A percentile compares a stretch with the other conserved stretches of the same genome.
These are phyloP conservation scores for Toxicodendron radicans DNA, from an alignment of 345 rosid genomes.

Conservation along the genomic window DNA sequence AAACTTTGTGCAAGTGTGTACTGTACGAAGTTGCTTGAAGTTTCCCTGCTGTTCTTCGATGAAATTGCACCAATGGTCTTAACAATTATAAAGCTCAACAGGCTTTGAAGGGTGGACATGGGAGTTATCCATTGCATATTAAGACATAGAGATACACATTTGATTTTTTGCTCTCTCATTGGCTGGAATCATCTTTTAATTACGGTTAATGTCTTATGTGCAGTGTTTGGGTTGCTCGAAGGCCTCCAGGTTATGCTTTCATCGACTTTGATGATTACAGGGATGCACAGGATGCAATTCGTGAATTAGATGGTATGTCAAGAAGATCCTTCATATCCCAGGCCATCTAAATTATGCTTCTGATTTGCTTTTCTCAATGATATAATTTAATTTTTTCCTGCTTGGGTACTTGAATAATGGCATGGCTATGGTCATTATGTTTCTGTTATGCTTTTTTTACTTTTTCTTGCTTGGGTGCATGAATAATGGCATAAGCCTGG, in stretches of 20 bases:
- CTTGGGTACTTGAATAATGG: too few species aligned
- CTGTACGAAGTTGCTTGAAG: neutral
- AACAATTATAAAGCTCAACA: neutral
- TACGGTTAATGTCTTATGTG: conserved; percentile 6
- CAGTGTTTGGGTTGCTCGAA: conserved; percentile 97
- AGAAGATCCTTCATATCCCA: neutral
- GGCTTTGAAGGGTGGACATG: neutral
- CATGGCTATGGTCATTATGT: too few species aligned
- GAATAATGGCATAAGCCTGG: neutral
- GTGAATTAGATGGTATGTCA: conserved; percentile 68
- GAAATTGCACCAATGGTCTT: neutral
- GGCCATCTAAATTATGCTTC: neutral
- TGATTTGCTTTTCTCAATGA: neutral
- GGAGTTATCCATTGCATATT: neutral
- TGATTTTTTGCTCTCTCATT: neutral
- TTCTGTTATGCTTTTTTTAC: too few species aligned
- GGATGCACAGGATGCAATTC: conserved; percentile 83
- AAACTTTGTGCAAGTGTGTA: neutral
- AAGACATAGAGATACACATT: neutral
- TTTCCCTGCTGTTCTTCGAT: neutral
- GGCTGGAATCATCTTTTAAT: neutral
- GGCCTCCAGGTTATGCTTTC: conserved; percentile 95
- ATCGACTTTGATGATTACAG: conserved; percentile 80
- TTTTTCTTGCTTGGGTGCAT: too few species aligned
- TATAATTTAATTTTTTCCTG: neutral